Percentiles rank a stretch among this genome's conserved stretches.
phyloP scores from a whole-genome alignment of 1,284 basidiomycete species.

The Flammula alnicola region DNA sequence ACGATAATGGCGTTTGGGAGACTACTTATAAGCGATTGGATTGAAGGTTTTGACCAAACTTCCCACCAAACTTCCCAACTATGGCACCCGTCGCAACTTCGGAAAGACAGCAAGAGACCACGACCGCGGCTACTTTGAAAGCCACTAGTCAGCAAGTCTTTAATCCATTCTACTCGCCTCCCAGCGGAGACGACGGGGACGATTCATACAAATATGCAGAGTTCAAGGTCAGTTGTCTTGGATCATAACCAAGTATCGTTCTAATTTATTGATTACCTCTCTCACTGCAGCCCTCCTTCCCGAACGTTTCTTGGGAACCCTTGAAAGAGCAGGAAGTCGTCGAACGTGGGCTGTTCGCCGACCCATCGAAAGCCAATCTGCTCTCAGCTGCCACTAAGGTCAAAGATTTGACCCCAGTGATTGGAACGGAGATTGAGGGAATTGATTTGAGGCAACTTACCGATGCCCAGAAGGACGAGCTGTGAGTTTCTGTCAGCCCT shows the following conservation, averaged over 20 bases:
- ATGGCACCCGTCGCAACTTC: conserved; percentile 38
- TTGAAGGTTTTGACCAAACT: not conserved
- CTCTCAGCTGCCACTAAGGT: conserved; percentile 62
- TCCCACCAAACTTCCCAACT: not conserved
- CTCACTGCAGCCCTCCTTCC: conserved; percentile 60
- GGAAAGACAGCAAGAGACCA: conserved; percentile 17
- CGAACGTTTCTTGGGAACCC: conserved; percentile 66
- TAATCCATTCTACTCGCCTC: conserved; percentile 74
- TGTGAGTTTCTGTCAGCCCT: conserved; percentile 46
- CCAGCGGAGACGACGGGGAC: conserved; percentile 52
- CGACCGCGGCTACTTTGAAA: conserved; percentile 14
- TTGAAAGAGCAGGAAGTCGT: conserved; percentile 59
- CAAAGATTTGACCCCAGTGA: conserved; percentile 61
- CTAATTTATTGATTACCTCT: conserved; percentile 5
- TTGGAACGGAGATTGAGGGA: conserved; percentile 68
- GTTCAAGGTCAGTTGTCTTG: conserved; percentile 55
- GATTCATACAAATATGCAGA: conserved; percentile 59
- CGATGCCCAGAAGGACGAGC: conserved; percentile 67
- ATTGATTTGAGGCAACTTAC: conserved; percentile 67
- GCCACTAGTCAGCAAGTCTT: conserved; percentile 42
- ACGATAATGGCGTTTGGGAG: not conserved
- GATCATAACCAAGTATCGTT: not conserved
- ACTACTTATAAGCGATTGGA: conserved; percentile 4
- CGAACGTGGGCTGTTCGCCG: conserved; percentile 67
- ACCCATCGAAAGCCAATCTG: conserved; percentile 62